Base-by-base conservation (phyloP, 2,329 filamentous ascomycete genomes). In the Beauveria asiatica region DNA sequence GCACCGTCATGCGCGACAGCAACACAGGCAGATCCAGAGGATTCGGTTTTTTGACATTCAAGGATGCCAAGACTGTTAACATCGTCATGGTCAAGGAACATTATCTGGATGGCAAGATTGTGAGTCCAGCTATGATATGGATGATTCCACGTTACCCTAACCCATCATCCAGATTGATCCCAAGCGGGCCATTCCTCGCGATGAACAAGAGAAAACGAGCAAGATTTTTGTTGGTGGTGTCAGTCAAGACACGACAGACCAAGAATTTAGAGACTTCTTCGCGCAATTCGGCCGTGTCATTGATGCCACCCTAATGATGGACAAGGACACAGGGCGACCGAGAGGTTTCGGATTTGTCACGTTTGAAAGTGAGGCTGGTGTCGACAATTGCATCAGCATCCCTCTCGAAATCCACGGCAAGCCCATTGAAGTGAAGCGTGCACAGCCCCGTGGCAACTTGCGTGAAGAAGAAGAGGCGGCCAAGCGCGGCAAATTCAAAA, bases 71-170 rank as follows among this genome's bases (percentile, higher is more conserved):
- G 78, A 96, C 91, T 4, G 94, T 99, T 66, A 99, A 99, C 72
- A 96, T 92, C 66, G 94, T 99, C 65, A 99, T 99, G 94, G 94
- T 99, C 64, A 99, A 99, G 76, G 94, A 99, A 73, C 94, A 99
- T 74, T 96, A 93, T 68, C 83, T 99, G 23, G 94, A 99, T 72
- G 94, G 94, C 63, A 99, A 99, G 76, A 97, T 99, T 74, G 94
- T 97, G 83, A 79, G 90, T 61, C 23, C 10, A 3, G 11, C 11
- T 17, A 19, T 37, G 6, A 57, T 9, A 10, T 16, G 30, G 9
- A 19, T 27, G 17, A 8, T 13, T 2, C 5, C 5, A 3, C 1
- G 45, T 11, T 19, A 6, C 52, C 59, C 67, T 75, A 61, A 74
- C 60, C 21, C 3, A 1, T 8, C 17, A 1, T 21, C 0, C 61